These are phyloP conservation scores for Fraxinus ornus DNA, from an alignment of 305 asterid species.

Conservation along the genomic window DNA sequence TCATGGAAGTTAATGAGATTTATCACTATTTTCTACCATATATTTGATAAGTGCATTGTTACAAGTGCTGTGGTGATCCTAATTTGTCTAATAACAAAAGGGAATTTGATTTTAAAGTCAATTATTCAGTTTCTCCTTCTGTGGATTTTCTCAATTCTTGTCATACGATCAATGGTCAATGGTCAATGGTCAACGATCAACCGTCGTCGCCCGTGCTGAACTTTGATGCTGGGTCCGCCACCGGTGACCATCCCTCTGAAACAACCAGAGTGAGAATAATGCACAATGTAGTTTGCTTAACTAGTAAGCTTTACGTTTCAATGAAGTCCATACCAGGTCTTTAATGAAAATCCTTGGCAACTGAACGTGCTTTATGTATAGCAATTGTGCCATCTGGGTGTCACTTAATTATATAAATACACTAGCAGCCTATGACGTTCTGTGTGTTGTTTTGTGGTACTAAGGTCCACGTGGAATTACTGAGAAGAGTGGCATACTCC, in stretches of 20 bases:
- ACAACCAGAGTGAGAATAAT: not conserved
- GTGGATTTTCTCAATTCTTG: no score
- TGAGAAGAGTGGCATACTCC: not conserved
- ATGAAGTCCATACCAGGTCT: not conserved
- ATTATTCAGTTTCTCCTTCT: no score
- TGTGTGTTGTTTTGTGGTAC: not conserved
- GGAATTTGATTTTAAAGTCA: no score
- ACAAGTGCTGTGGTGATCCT: no score
- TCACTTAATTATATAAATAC: not conserved
- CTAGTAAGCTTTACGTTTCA: not conserved
- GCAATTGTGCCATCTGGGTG: not conserved
- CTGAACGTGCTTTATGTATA: not conserved
- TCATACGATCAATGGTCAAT: no score
- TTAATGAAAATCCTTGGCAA: not conserved
- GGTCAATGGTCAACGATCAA: no score
- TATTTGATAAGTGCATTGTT: no score
- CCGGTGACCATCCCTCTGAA: not conserved
- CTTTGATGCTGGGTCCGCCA: no score
- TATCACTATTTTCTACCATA: no score
- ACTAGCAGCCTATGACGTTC: not conserved
- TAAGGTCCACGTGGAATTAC: not conserved
- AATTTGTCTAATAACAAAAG: no score
- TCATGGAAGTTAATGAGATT: no score
- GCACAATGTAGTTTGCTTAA: not conserved
- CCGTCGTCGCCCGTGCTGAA: no score